Conservation (phyloP, 257 asterid species). For the Petrea volubilis region DNA sequence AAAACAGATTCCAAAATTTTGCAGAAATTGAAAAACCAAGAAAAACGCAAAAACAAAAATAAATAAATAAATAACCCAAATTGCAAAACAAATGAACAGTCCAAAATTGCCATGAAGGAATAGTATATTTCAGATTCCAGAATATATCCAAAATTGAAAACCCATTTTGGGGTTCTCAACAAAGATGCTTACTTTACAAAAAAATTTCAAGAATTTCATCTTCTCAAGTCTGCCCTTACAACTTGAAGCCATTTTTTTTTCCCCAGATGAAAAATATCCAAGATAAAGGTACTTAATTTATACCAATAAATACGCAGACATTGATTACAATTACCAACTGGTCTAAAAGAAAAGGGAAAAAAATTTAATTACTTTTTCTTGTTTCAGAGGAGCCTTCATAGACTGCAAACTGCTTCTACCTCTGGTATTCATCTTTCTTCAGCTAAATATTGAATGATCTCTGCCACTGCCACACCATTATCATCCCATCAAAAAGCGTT, state of each 20-base stretch:
- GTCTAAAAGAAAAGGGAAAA: not conserved
- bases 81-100: not conserved
- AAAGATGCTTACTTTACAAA: slow-evolving; percentile 34
- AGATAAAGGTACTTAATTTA: not conserved
- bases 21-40: slow-evolving; percentile 9
- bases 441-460: slow-evolving; percentile 31
- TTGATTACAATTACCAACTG: not conserved
- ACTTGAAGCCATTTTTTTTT: slow-evolving; percentile 19
- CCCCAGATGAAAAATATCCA: not conserved
- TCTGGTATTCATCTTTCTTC: slow-evolving; percentile 53
- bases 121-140: not conserved
- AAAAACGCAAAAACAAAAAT: not conserved
- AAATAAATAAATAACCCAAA: not conserved
- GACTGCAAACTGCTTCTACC: slow-evolving; percentile 53
- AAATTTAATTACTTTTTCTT: slow-evolving; percentile 45
- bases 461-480: slow-evolving; percentile 42
- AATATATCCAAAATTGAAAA: slow-evolving; percentile 10
- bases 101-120: not conserved
- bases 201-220: slow-evolving; percentile 20
- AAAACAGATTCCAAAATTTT: slow-evolving; percentile 3
- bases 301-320: not conserved
- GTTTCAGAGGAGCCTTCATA: slow-evolving; percentile 40
- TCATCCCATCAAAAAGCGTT: slow-evolving; percentile 20
- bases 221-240: slow-evolving; percentile 28
- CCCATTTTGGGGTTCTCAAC: slow-evolving; percentile 21